Base-by-base conservation (phyloP, 805 yeast genomes). In the Nakazawaea populi region DNA sequence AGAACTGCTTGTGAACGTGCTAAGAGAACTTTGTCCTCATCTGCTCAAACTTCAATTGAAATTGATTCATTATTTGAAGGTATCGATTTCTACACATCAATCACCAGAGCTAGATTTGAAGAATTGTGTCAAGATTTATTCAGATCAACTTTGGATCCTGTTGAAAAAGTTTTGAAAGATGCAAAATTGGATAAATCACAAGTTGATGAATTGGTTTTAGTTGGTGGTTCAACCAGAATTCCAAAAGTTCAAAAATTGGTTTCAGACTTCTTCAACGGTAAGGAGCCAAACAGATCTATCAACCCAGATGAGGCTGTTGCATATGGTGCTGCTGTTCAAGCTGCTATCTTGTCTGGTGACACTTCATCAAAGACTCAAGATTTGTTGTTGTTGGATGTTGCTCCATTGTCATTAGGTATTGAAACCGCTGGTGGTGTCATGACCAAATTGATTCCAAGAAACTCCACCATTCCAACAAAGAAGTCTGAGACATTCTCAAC, bases 281-380 rank as follows among this genome's bases (percentile, higher is more conserved):
- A 90, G 79, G 96, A 90, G 76, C 96, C 95, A 73, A 88, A 89
- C 80, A 87, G 84, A 76, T 88, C 96, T 50, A 90, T 90, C 73
- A 90, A 90, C 84, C 97, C 97, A 63, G 97, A 90, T 79, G 97
- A 90, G 79, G 97, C 97, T 66, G 97, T 90, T 73, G 97, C 97
- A 65, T 90, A 90, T 77, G 97, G 97, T 85, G 97, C 97, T 60
- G 97, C 97, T 59, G 97, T 90, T 61, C 97, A 90, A 80, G 97
- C 96, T 60, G 97, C 97, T 62, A 90, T 90, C 69, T 81, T 90
- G 69, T 83, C 96, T 53, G 97, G 97, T 76, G 96, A 90, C 75
- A 84, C 91, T 61, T 89, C 97, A 39, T 83, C 96, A 54, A 89
- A 89, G 84, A 90, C 97, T 56, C 96, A 90, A 79, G 97, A 90